Percentiles rank a stretch among this genome's conserved stretches.
These are phyloP conservation scores for Barbatosphaeria neglecta DNA, from an alignment of 495 filamentous ascomycete species.

Conservation along the genomic window DNA sequence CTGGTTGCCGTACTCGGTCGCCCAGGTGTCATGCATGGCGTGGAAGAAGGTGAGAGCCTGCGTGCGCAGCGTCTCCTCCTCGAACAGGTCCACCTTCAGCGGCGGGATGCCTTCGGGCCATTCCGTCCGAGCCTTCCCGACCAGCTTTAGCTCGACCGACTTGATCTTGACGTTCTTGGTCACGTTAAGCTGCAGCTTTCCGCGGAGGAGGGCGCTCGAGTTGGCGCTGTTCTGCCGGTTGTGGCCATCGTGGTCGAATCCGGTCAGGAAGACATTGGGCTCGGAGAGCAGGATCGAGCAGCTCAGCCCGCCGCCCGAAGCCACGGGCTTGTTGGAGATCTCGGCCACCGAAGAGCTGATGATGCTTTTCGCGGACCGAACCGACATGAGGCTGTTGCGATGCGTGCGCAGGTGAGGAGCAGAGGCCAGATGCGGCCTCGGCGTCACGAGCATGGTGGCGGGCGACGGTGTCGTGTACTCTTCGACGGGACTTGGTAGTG, in stretches of 20 bases:
- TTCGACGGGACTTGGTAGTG: background rate
- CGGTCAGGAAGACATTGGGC: constrained; percentile 79
- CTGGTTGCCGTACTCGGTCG: constrained; percentile 49
- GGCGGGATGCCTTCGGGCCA: constrained; percentile 98
- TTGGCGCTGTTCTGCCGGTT: constrained; percentile 40
- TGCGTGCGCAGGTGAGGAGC: constrained; percentile 9
- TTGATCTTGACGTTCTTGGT: constrained; percentile 91
- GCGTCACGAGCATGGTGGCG: constrained; percentile 15
- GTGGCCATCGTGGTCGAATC: constrained; percentile 74
- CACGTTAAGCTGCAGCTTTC: constrained; percentile 69
- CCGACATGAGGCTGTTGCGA: constrained; percentile 32
- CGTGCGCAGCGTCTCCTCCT: constrained; percentile 65
- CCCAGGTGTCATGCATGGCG: constrained; percentile 46
- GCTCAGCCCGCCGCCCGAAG: constrained; percentile 58
- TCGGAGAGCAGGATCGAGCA: constrained; percentile 74
- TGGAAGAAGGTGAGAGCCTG: constrained; percentile 79
- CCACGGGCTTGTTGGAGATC: constrained; percentile 51
- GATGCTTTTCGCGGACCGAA: constrained; percentile 29
- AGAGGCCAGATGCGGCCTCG: constrained; percentile 9
- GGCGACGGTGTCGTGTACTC: constrained; percentile 9
- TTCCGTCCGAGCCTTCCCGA: constrained; percentile 77
- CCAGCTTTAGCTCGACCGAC: constrained; percentile 78
- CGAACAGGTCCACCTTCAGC: constrained; percentile 68
- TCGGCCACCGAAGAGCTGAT: constrained; percentile 30
- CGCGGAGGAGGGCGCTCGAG: constrained; percentile 71